A percentile compares a stretch with the other conserved stretches of the same genome.
These are phyloP conservation scores for Monilinia fructicola DNA, from an alignment of 2,329 filamentous ascomycete species.

Conservation along the genomic window DNA sequence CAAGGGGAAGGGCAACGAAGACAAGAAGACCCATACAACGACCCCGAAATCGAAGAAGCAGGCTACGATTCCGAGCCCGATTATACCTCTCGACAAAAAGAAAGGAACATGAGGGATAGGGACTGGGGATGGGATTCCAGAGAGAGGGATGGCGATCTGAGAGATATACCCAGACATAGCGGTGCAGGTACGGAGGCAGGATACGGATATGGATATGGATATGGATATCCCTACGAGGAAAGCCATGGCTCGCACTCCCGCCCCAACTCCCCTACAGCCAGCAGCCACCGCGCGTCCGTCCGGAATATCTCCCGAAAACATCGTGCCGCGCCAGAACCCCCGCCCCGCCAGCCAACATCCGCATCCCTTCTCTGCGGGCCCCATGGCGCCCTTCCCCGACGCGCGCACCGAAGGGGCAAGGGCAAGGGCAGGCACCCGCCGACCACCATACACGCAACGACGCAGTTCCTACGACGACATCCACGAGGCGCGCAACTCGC, in stretches of 20 bases:
- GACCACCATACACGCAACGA: conserved; percentile 6
- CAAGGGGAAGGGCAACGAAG: background rate
- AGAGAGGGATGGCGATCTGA: conserved; percentile 1
- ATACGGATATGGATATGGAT: background rate
- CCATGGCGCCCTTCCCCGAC: conserved; percentile 1
- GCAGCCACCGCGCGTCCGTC: conserved; percentile 17
- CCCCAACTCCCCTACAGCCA: conserved; percentile 14
- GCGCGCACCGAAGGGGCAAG: background rate
- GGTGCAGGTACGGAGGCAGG: background rate
- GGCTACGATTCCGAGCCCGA: conserved; percentile 22
- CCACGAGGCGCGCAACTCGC: background rate
- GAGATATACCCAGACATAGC: conserved; percentile 21
- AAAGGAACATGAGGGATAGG: conserved; percentile 11
- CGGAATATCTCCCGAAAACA: conserved; percentile 16
- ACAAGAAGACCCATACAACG: conserved; percentile 18
- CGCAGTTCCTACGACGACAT: conserved; percentile 20
- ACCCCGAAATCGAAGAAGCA: conserved; percentile 20
- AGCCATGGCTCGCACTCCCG: conserved; percentile 5
- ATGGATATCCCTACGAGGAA: conserved; percentile 10
- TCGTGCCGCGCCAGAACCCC: background rate
- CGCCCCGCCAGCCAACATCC: background rate
- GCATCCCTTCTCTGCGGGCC: conserved; percentile 2
- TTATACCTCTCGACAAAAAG: background rate
- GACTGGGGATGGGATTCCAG: conserved; percentile 6
- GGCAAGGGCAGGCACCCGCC: background rate